Conservation (phyloP, 176 grass and related monocot species). For the Oryza rufipogon region DNA sequence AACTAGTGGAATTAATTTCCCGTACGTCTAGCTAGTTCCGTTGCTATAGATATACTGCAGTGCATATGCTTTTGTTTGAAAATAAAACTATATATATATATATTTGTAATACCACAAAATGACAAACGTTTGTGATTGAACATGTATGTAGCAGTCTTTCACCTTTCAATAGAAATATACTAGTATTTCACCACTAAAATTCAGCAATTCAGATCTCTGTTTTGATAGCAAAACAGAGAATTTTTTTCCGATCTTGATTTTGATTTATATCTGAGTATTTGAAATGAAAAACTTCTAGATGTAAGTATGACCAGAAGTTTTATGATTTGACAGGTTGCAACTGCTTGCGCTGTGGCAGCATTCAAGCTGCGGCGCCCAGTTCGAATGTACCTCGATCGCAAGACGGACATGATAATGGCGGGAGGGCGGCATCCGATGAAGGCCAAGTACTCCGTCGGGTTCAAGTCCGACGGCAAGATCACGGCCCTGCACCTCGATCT, state of each 20-base stretch:
- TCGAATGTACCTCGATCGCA: constrained; percentile 76
- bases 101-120: too few species aligned
- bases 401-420: constrained; percentile 79
- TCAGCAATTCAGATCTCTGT: too few species aligned
- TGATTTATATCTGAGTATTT: background rate
- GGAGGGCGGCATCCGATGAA: constrained; percentile 83
- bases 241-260: too few species aligned
- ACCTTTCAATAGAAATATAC: too few species aligned
- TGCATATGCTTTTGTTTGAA: too few species aligned
- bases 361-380: constrained; percentile 67
- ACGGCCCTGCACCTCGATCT: constrained; percentile 68
- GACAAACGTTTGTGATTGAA: too few species aligned
- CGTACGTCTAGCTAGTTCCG: too few species aligned
- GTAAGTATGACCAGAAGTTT: background rate
- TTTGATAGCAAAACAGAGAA: too few species aligned
- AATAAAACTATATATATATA: too few species aligned
- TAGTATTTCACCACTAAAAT: too few species aligned
- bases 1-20: background rate
- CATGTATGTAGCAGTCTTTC: too few species aligned
- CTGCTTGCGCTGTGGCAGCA: constrained; percentile 69
- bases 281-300: background rate
- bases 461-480: constrained; percentile 82
- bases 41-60: too few species aligned
- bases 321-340: constrained; percentile 46
- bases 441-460: constrained; percentile 70